These are phyloP conservation scores for Penicillium sp. DNA, from an alignment of 2,329 filamentous ascomycete species.

Conservation along the genomic window DNA sequence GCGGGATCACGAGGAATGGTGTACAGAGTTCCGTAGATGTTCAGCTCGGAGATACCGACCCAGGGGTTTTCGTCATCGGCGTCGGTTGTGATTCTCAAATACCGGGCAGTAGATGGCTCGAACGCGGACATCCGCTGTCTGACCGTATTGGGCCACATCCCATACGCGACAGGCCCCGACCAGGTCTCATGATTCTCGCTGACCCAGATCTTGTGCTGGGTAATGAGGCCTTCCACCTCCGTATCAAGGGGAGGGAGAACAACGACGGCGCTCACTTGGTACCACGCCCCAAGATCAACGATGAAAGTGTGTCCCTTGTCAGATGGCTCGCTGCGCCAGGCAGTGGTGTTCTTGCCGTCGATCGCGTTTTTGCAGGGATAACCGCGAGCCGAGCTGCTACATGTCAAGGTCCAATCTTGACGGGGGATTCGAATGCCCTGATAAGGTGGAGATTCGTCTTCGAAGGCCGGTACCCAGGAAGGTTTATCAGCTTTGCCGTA, in stretches of 20 bases:
- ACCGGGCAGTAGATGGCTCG: constrained; percentile 6
- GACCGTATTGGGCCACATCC: constrained; percentile 9
- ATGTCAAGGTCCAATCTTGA: constrained; percentile 12
- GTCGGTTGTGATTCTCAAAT: constrained; percentile 4
- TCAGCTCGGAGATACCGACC: constrained; percentile 9
- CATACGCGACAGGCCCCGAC: constrained; percentile 8
- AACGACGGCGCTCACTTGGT: constrained; percentile 6
- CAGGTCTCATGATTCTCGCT: constrained; percentile 5
- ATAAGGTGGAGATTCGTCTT: constrained; percentile 15
- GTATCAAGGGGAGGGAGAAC: constrained; percentile 4
- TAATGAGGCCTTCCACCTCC: constrained; percentile 3
- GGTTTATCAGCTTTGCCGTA: constrained; percentile 5
- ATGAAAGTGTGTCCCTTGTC: no score
- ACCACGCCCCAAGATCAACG: background rate
- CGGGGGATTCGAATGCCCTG: constrained; percentile 9
- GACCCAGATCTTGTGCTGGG: constrained; percentile 9
- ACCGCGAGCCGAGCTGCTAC: constrained; percentile 4
- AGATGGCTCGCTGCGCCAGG: constrained; percentile 1
- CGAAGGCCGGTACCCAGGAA: constrained; percentile 1
- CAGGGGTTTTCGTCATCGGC: background rate
- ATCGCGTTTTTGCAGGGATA: constrained; percentile 5
- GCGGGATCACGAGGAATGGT: constrained; percentile 13
- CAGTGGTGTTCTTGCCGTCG: constrained; percentile 6
- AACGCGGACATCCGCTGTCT: constrained; percentile 10
- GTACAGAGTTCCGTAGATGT: constrained; percentile 9